These are phyloP conservation scores for Termitomyces sp. DNA, from an alignment of 768 basidiomycete genomes.

Conservation along the genomic window DNA sequence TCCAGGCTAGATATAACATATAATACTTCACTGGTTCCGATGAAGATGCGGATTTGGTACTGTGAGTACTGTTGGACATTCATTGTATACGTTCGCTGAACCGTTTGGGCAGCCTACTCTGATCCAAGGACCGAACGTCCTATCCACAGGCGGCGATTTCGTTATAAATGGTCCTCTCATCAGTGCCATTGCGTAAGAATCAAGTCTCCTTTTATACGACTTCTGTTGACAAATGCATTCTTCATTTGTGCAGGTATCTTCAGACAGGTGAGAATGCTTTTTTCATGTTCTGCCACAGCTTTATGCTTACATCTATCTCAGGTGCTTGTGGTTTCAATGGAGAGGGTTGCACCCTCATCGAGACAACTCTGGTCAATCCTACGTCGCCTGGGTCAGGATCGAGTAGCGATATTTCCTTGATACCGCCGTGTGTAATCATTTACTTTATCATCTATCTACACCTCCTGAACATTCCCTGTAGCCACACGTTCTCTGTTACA, in stretches of 20 bases:
- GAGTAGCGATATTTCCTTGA: constrained; percentile 36
- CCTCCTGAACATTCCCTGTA: constrained; percentile 6
- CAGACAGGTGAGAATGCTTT: constrained; percentile 19
- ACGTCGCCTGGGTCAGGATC: constrained; percentile 26
- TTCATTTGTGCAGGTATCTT: constrained; percentile 21
- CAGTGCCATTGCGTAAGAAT: constrained; percentile 33
- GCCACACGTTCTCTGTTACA: constrained; percentile 37
- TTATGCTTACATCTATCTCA: neutral
- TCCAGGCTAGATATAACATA: neutral
- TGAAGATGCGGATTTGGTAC: constrained; percentile 30
- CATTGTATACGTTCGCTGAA: neutral
- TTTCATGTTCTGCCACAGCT: neutral
- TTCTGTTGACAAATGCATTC: neutral
- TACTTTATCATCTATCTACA: neutral
- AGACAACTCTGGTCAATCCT: constrained; percentile 34
- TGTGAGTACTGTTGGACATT: constrained; percentile 15
- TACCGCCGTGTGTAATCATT: constrained; percentile 35
- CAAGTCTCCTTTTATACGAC: neutral
- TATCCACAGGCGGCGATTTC: constrained; percentile 27
- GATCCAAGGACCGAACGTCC: constrained; percentile 24
- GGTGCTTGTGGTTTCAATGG: constrained; percentile 36
- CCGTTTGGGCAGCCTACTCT: constrained; percentile 22
- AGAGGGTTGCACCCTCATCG: constrained; percentile 34
- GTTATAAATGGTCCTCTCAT: constrained; percentile 24
- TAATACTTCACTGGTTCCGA: no score